phyloP scores from a whole-genome alignment of 441 rosid species.

The Metrosideros polymorpha region DNA sequence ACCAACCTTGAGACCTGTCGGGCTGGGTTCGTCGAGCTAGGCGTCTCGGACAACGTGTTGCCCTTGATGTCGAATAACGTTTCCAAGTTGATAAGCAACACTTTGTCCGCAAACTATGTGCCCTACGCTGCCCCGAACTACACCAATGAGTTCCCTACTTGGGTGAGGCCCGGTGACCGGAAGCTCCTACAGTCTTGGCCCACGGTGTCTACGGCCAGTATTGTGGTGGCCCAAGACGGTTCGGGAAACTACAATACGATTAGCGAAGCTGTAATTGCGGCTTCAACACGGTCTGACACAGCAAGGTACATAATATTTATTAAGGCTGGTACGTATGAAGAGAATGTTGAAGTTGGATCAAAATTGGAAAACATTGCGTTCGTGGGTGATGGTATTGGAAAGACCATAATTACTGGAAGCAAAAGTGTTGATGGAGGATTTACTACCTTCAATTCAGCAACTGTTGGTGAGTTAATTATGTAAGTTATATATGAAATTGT shows the following conservation, averaged over 20 bases:
- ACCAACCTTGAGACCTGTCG: not conserved
- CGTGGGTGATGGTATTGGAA: slow-evolving; percentile 52
- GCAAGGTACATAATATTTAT: slow-evolving; percentile 39
- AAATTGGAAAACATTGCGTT: slow-evolving; percentile 35
- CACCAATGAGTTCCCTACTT: not conserved
- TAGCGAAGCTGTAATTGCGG: slow-evolving; percentile 31
- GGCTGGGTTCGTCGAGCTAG: not conserved
- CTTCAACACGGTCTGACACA: slow-evolving; percentile 23
- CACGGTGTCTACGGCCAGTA: slow-evolving; percentile 3
- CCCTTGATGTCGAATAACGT: not conserved
- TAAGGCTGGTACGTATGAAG: slow-evolving; percentile 42
- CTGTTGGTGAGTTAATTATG: slow-evolving; percentile 32
- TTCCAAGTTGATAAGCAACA: not conserved
- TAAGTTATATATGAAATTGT: not conserved
- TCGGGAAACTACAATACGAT: slow-evolving; percentile 42
- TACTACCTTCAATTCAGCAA: slow-evolving; percentile 51
- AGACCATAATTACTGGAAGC: slow-evolving; percentile 49
- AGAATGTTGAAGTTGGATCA: slow-evolving; percentile 30
- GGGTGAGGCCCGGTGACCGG: not conserved
- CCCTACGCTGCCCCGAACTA: not conserved
- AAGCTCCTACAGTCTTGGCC: not conserved
- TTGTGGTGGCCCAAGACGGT: slow-evolving; percentile 47
- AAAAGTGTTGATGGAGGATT: slow-evolving; percentile 54
- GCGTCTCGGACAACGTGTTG: not conserved
- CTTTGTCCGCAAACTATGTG: not conserved